Evolutionary conservation across 129 eudicot genomes (phyloP).

Genomic region (Flaveria robusta): DNA sequence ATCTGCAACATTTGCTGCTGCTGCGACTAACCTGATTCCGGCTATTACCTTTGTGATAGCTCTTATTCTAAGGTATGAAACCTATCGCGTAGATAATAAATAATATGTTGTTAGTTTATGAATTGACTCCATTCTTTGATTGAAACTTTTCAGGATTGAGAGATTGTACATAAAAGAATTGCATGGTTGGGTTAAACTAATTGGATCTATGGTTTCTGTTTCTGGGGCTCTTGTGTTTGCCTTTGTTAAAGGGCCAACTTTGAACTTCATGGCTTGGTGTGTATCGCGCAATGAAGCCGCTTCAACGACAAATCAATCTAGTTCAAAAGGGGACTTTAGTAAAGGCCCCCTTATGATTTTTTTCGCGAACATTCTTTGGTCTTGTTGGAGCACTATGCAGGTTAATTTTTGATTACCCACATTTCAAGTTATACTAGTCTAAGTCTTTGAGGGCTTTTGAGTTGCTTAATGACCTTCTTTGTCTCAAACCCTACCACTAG

Average conservation of each 20-base stretch:
- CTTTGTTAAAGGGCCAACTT: slow-evolving; percentile 45
- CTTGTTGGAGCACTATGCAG: slow-evolving; percentile 71
- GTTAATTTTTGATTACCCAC: slow-evolving; percentile 24
- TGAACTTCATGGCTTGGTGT: slow-evolving; percentile 39
- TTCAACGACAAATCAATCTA: slow-evolving; percentile 12
- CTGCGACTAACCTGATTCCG: slow-evolving; percentile 65
- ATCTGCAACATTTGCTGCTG: slow-evolving; percentile 84
- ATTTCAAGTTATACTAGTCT: not conserved
- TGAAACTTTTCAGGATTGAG: slow-evolving; percentile 53
- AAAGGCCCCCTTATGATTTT: slow-evolving; percentile 62
- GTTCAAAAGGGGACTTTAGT: slow-evolving; percentile 36
- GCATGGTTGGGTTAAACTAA: slow-evolving; percentile 47
- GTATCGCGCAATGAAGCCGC: not conserved
- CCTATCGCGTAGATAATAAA: not conserved
- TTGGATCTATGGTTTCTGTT: slow-evolving; percentile 45
- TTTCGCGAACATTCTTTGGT: slow-evolving; percentile 52
- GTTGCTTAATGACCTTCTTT: not conserved
- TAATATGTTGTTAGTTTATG: not conserved
- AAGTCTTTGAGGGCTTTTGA: not conserved
- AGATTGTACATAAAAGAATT: slow-evolving; percentile 38
- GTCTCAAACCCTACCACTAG: too few species aligned
- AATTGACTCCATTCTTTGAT: not conserved
- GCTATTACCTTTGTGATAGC: slow-evolving; percentile 71
- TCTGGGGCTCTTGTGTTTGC: slow-evolving; percentile 57
- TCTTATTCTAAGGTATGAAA: slow-evolving; percentile 48